phyloP scores from a whole-genome alignment of 345 rosid species.

The Bruguiera gymnorhiza region DNA sequence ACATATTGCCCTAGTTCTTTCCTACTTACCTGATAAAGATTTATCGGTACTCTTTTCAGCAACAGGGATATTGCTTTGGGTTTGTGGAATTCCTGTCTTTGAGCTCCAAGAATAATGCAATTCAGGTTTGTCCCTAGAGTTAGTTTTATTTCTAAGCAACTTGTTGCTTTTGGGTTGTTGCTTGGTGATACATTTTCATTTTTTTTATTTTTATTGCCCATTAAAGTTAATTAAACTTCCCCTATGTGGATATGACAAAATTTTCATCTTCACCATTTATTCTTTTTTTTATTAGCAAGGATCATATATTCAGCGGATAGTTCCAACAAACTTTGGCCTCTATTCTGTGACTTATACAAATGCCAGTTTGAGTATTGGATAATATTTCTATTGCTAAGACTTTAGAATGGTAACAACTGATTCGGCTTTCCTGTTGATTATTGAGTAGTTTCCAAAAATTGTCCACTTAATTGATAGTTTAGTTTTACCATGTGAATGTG shows the following conservation, averaged over 20 bases:
- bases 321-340: neutral
- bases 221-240: neutral
- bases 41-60: conserved; percentile 8
- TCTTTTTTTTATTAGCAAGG: too few relatives aligned
- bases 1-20: neutral
- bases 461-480: neutral
- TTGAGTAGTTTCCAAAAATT: neutral
- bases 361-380: neutral
- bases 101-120: conserved; percentile 25
- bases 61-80: conserved; percentile 31
- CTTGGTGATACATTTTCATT: neutral
- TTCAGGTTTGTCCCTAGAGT: conserved; percentile 18
- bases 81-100: conserved; percentile 28
- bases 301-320: neutral
- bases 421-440: neutral
- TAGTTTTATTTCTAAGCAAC: neutral
- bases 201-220: neutral
- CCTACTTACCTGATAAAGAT: neutral
- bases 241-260: too few relatives aligned
- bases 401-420: neutral
- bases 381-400: neutral
- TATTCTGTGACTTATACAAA: neutral
- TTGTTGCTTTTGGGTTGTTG: neutral
- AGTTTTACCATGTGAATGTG: neutral
- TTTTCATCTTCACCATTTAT: too few relatives aligned